Percentiles rank a stretch among this genome's conserved stretches.
These are phyloP conservation scores for Picochlorum sp. DNA, from an alignment of 139 green algal species.

Conservation along the genomic window DNA sequence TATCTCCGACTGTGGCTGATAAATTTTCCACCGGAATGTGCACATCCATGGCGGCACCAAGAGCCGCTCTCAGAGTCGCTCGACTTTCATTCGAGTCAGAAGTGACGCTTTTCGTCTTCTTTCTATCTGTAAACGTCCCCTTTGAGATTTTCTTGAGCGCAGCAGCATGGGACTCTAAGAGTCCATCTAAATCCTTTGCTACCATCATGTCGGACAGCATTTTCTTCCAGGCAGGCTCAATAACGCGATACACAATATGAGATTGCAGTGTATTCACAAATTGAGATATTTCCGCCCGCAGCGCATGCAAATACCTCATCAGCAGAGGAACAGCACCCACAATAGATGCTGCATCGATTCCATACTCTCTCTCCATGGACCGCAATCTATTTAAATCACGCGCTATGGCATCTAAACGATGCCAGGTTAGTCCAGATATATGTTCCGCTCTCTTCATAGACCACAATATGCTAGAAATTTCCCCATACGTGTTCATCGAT, in stretches of 20 bases:
- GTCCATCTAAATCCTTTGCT: conserved; percentile 64
- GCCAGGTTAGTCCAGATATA: conserved; percentile 61
- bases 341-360: conserved; percentile 17
- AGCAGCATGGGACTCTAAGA: conserved; percentile 66
- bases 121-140: conserved; percentile 27
- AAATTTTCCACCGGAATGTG: conserved; percentile 8
- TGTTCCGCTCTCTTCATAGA: conserved; percentile 73
- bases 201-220: conserved; percentile 40
- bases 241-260: conserved; percentile 87
- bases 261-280: conserved; percentile 86
- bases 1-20: conserved; percentile 20
- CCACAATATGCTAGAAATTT: conserved; percentile 83
- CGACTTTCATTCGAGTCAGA: conserved; percentile 23
- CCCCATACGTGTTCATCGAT: conserved; percentile 51
- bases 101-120: conserved; percentile 7
- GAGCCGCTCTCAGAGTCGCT: conserved; percentile 19
- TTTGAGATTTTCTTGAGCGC: conserved; percentile 38
- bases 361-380: conserved; percentile 10
- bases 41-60: conserved; percentile 37
- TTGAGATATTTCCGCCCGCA: conserved; percentile 79
- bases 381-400: conserved; percentile 18
- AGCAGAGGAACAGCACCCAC: conserved; percentile 25
- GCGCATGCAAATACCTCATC: conserved; percentile 50
- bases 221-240: conserved; percentile 51
- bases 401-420: conserved; percentile 50